phyloP scores from a whole-genome alignment of 768 basidiomycete genomes.

The Kwoniella sp. region DNA sequence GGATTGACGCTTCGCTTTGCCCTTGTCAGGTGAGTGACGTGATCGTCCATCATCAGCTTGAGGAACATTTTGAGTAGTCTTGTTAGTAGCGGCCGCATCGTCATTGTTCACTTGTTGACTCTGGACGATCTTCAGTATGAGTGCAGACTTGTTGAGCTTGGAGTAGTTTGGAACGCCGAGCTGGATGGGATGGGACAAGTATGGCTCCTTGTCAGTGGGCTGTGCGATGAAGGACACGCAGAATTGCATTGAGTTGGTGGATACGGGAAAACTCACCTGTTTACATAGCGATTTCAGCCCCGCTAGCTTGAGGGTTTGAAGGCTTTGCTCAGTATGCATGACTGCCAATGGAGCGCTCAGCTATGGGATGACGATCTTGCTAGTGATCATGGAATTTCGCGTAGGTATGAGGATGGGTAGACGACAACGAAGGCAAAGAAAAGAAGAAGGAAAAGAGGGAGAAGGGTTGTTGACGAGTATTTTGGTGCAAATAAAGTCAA shows the following conservation, averaged over 20 bases:
- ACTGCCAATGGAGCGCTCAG: not conserved
- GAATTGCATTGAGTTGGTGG: too few relatives aligned
- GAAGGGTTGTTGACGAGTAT: not conserved
- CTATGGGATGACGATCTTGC: too few relatives aligned
- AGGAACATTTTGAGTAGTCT: not conserved
- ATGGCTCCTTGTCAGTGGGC: not conserved
- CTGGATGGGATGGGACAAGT: not conserved
- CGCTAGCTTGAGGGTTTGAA: slow-evolving; percentile 31
- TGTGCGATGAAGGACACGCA: slow-evolving; percentile 1
- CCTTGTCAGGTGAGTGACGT: not conserved
- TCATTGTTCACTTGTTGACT: not conserved
- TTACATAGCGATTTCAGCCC: slow-evolving; percentile 40
- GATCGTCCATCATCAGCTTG: not conserved
- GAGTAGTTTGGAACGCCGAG: slow-evolving; percentile 24
- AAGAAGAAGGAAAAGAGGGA: not conserved
- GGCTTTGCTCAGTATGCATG: not conserved
- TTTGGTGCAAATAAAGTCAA: not conserved
- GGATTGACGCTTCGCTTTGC: not conserved
- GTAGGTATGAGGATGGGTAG: too few relatives aligned
- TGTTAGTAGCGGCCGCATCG: not conserved
- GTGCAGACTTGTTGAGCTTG: slow-evolving; percentile 32
- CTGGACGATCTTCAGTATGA: slow-evolving; percentile 27
- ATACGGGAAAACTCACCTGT: slow-evolving; percentile 19
- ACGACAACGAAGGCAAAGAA: not conserved
- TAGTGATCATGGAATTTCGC: too few relatives aligned